phyloP scores from a whole-genome alignment of 2,329 filamentous ascomycete genomes.

The Ilyonectria destructans region DNA sequence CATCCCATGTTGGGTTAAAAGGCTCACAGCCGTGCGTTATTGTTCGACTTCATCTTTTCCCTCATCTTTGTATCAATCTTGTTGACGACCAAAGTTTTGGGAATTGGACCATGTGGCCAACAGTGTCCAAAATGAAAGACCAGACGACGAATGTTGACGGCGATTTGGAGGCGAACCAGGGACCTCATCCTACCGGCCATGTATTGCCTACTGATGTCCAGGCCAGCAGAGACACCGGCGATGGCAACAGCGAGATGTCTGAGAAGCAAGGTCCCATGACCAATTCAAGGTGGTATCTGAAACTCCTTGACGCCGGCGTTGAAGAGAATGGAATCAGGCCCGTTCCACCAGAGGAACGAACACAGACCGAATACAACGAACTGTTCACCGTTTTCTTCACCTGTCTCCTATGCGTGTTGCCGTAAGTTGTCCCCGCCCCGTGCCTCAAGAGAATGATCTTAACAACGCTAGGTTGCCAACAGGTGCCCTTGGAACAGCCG shows the following conservation, averaged over 20 bases:
- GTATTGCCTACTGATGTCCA: background rate
- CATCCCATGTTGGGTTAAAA: constrained; percentile 7
- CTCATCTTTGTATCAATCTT: constrained; percentile 1
- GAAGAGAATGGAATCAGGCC: constrained; percentile 72
- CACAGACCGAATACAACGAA: constrained; percentile 67
- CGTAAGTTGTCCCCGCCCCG: constrained; percentile 60
- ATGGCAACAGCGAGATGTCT: constrained; percentile 52
- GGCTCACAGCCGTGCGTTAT: constrained; percentile 14
- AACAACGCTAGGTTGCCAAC: constrained; percentile 65
- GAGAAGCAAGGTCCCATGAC: constrained; percentile 47
- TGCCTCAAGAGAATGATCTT: background rate
- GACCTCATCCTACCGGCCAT: background rate
- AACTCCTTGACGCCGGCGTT: constrained; percentile 62
- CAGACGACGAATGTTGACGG: constrained; percentile 6
- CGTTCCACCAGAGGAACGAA: constrained; percentile 69
- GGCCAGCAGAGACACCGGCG: background rate
- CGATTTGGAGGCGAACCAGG: constrained; percentile 35
- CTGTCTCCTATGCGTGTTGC: constrained; percentile 70
- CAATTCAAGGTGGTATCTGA: constrained; percentile 60
- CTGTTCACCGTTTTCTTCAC: constrained; percentile 76
- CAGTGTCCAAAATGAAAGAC: constrained; percentile 5
- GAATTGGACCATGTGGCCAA: background rate
- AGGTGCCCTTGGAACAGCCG: constrained; percentile 71
- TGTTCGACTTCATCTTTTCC: constrained; percentile 1
- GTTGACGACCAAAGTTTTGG: background rate